Conservation (phyloP, 1,284 basidiomycete genomes). For the Somion occarium region DNA sequence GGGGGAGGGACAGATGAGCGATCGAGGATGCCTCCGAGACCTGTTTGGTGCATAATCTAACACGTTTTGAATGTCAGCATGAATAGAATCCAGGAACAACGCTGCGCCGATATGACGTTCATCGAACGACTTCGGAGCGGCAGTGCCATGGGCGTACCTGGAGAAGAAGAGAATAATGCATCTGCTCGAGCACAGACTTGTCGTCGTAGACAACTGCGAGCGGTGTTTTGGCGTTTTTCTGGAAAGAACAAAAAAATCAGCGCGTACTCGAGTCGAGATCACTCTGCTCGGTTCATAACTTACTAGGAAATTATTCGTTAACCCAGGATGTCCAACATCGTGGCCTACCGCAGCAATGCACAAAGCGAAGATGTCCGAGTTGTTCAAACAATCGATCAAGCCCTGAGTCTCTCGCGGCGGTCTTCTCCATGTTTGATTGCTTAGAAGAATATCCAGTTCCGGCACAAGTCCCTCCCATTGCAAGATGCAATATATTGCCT, state of each 20-base stretch:
- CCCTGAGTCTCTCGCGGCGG: conserved; percentile 26
- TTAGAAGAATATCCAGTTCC: conserved; percentile 54
- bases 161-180: conserved; percentile 85
- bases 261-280: not conserved
- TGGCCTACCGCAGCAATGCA: conserved; percentile 91
- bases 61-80: not conserved
- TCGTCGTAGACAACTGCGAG: conserved; percentile 85
- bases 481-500: conserved; percentile 86
- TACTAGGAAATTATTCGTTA: conserved; percentile 91
- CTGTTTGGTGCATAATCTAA: conserved; percentile 81
- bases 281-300: no score
- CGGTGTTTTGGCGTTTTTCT: conserved; percentile 92
- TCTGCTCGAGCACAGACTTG: conserved; percentile 86
- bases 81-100: no score
- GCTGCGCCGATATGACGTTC: no score
- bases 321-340: conserved; percentile 92
- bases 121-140: no score
- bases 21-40: conserved; percentile 8
- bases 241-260: conserved; percentile 5
- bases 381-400: conserved; percentile 48
- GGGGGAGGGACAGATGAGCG: not conserved
- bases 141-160: conserved; percentile 52
- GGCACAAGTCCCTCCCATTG: conserved; percentile 76
- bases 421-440: conserved; percentile 22
- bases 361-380: conserved; percentile 77